Conservation (phyloP, 2,329 filamentous ascomycete species). For the Septoria petroselini region DNA sequence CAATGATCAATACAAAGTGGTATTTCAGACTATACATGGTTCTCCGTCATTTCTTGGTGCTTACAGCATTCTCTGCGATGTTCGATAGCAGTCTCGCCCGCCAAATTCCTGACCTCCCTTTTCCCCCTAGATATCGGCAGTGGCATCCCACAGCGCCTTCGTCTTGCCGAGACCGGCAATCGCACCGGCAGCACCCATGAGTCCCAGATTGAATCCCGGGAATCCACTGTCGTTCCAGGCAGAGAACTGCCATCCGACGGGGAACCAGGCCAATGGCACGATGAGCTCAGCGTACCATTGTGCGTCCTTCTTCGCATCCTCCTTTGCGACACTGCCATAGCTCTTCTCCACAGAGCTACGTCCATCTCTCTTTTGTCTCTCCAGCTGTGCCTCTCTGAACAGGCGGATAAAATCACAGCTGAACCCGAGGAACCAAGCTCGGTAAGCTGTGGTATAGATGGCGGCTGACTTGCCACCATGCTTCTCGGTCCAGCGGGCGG, state of each 20-base stretch:
- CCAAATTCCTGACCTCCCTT: too few relatives aligned
- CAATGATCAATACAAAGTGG: background rate
- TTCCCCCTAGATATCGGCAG: slow-evolving; percentile 27
- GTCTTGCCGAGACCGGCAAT: slow-evolving; percentile 41
- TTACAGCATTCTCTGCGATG: background rate
- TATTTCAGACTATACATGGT: slow-evolving; percentile 7
- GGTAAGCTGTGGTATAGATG: slow-evolving; percentile 44
- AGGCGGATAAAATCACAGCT: slow-evolving; percentile 46
- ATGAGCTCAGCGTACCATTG: slow-evolving; percentile 46
- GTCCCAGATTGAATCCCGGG: slow-evolving; percentile 46
- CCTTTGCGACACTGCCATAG: slow-evolving; percentile 32
- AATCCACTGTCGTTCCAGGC: slow-evolving; percentile 38
- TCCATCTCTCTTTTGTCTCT: slow-evolving; percentile 36
- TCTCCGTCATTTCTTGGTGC: background rate
- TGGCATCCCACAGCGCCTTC: slow-evolving; percentile 37
- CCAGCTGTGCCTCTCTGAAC: slow-evolving; percentile 44
- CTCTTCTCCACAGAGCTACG: slow-evolving; percentile 28
- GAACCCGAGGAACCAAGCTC: slow-evolving; percentile 45
- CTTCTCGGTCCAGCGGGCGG: slow-evolving; percentile 36
- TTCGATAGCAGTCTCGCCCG: too few relatives aligned
- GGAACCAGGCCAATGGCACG: slow-evolving; percentile 45
- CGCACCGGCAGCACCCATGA: slow-evolving; percentile 44
- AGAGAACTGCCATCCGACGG: slow-evolving; percentile 45
- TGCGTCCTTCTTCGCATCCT: slow-evolving; percentile 41
- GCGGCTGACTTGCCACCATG: slow-evolving; percentile 38